Percentiles rank a stretch among this genome's conserved stretches.
Evolutionary conservation across 371 early-diverging fungal genomes (phyloP).

Genomic region (Mortierella sp.): DNA sequence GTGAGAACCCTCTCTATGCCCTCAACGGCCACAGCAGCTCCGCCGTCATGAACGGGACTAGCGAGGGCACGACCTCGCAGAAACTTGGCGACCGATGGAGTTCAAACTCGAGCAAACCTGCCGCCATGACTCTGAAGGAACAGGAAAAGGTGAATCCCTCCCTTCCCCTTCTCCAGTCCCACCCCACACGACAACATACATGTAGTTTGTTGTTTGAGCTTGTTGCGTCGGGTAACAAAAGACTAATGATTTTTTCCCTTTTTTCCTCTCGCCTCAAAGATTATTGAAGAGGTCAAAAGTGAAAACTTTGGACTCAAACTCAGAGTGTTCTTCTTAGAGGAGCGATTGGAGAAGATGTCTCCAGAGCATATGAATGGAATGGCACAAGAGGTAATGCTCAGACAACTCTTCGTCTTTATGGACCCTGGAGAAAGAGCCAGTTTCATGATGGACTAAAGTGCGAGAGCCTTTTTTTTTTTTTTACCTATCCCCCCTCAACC

Average conservation of each 20-base stretch:
- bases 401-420: too few relatives aligned
- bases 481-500: neutral
- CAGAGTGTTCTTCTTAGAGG: constrained; percentile 73
- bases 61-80: constrained; percentile 11
- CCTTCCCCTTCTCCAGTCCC: too few relatives aligned
- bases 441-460: too few relatives aligned
- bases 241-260: neutral
- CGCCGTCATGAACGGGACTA: constrained; percentile 12
- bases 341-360: constrained; percentile 64
- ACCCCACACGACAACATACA: too few relatives aligned
- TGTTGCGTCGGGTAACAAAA: neutral
- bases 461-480: constrained; percentile 1
- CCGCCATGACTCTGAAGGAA: constrained; percentile 67
- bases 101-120: constrained; percentile 31
- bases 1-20: constrained; percentile 21
- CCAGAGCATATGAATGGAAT: constrained; percentile 68
- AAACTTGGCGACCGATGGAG: constrained; percentile 38
- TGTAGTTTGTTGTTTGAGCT: too few relatives aligned
- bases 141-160: constrained; percentile 79
- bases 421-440: too few relatives aligned
- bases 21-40: constrained; percentile 19
- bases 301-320: constrained; percentile 78
- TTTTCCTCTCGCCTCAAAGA: constrained; percentile 54
- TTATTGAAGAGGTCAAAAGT: constrained; percentile 74
- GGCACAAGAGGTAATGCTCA: constrained; percentile 63